These are phyloP conservation scores for Coniella lustricola DNA, from an alignment of 2,329 filamentous ascomycete species.

Conservation along the genomic window DNA sequence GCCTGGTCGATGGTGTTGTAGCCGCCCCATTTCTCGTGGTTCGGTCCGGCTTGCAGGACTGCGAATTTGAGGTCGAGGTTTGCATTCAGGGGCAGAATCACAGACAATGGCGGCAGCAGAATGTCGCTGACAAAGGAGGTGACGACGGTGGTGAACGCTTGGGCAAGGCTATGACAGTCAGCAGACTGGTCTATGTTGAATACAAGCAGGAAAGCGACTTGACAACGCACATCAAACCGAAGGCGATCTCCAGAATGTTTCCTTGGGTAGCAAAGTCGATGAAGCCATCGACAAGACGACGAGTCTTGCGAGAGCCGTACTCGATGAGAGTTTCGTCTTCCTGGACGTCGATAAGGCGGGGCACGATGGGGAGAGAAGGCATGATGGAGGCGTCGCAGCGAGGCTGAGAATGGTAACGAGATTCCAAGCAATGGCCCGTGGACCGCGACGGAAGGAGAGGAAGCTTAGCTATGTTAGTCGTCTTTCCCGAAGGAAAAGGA, in stretches of 20 bases:
- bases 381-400: not conserved
- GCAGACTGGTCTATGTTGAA: not conserved
- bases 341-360: conserved; percentile 22
- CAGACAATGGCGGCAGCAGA: conserved; percentile 60
- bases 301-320: conserved; percentile 39
- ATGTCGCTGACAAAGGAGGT: conserved; percentile 67
- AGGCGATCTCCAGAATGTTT: conserved; percentile 69
- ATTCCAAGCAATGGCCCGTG: too few species aligned
- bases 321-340: conserved; percentile 40
- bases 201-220: not conserved
- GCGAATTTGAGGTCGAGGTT: conserved; percentile 72
- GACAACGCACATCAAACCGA: conserved; percentile 59
- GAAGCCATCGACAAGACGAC: conserved; percentile 55
- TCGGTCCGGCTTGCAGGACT: conserved; percentile 51
- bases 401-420: too few species aligned
- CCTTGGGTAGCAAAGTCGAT: conserved; percentile 67
- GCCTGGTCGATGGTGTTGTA: conserved; percentile 68
- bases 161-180: conserved; percentile 47
- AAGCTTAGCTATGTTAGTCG: too few species aligned
- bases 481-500: too few species aligned
- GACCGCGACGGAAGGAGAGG: too few species aligned
- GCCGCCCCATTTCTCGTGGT: conserved; percentile 42
- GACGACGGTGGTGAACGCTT: conserved; percentile 63
- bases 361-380: conserved; percentile 19
- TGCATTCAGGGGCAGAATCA: conserved; percentile 61